These are phyloP conservation scores for Pseudogymnoascus sp. DNA, from an alignment of 2,329 filamentous ascomycete species.

Conservation along the genomic window DNA sequence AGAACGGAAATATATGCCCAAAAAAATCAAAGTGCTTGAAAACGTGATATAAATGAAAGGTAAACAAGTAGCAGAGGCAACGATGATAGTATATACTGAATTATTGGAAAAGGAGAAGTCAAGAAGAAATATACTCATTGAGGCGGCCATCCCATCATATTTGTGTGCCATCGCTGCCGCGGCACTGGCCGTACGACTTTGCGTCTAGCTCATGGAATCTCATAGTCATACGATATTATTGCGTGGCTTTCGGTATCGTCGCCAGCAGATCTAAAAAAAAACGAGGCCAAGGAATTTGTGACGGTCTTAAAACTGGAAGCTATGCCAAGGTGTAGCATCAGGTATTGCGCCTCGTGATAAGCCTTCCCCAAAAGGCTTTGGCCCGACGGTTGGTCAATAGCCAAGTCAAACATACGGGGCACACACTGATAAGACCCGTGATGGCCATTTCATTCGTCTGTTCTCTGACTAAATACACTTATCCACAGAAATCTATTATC, in stretches of 20 bases:
- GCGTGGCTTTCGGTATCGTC: background rate
- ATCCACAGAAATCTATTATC: background rate
- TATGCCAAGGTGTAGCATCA: conserved; percentile 6
- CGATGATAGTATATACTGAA: background rate
- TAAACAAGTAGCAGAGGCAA: background rate
- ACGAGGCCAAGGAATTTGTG: conserved; percentile 6
- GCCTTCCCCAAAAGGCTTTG: background rate
- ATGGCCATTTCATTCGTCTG: conserved; percentile 1
- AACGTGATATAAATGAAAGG: background rate
- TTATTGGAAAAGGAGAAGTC: background rate
- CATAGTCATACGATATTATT: background rate
- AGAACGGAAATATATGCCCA: background rate
- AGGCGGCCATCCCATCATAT: background rate
- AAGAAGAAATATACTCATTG: background rate
- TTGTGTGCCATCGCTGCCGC: background rate
- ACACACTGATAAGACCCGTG: background rate
- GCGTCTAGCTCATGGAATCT: background rate
- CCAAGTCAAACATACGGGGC: conserved; percentile 3
- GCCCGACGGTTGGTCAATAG: background rate
- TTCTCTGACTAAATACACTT: background rate
- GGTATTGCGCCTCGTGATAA: background rate
- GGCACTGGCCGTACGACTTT: background rate
- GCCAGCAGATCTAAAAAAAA: conserved; percentile 2
- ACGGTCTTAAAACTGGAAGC: background rate
- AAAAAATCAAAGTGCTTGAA: background rate